These are phyloP conservation scores for Asclepias syriaca DNA, from an alignment of 257 asterid species.

Conservation along the genomic window DNA sequence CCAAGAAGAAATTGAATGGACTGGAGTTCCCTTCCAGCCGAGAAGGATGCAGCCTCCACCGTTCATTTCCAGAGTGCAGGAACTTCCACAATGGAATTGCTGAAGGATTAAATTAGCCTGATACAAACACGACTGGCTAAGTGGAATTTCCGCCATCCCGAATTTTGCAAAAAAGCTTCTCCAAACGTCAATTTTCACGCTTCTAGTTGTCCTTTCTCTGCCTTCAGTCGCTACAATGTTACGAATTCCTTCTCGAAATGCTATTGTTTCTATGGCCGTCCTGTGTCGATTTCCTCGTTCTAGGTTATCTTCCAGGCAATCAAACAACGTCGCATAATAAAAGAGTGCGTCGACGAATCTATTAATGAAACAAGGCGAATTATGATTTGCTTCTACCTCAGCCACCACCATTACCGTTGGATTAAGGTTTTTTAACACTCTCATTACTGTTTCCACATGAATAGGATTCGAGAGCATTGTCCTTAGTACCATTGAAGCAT, in stretches of 20 bases:
- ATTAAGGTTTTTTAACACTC: constrained; percentile 27
- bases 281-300: constrained; percentile 7
- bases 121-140: constrained; percentile 19
- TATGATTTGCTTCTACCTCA: constrained; percentile 26
- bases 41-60: constrained; percentile 15
- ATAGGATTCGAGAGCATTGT: constrained; percentile 44
- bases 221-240: constrained; percentile 22
- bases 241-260: constrained; percentile 34
- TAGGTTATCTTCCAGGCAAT: constrained; percentile 20
- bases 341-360: constrained; percentile 19
- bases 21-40: constrained; percentile 26
- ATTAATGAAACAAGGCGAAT: constrained; percentile 22
- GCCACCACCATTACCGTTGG: constrained; percentile 32
- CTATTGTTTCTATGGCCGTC: constrained; percentile 32
- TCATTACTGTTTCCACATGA: constrained; percentile 38
- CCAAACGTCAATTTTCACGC: constrained; percentile 21
- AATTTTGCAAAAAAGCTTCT: constrained; percentile 17
- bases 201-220: neutral
- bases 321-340: constrained; percentile 15
- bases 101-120: constrained; percentile 18
- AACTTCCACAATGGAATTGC: constrained; percentile 16
- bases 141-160: constrained; percentile 15
- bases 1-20: constrained; percentile 20
- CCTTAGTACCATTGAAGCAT: constrained; percentile 34
- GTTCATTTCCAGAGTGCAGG: constrained; percentile 14